These are phyloP conservation scores for Lichtheimia ornata DNA, from an alignment of 371 early-diverging fungal genomes.

Conservation along the genomic window DNA sequence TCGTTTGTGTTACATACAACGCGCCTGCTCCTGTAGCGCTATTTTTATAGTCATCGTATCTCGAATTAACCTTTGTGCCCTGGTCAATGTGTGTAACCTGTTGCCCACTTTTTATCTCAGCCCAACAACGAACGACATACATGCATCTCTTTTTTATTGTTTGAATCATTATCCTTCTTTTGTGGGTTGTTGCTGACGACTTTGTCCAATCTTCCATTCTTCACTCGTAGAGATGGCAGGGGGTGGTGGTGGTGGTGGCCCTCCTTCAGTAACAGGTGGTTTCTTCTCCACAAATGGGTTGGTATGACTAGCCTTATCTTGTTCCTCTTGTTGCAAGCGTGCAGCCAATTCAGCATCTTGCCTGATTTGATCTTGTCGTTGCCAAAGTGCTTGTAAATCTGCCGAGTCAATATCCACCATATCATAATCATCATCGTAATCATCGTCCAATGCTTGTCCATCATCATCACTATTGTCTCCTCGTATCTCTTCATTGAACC, in stretches of 20 bases:
- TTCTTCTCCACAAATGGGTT: neutral
- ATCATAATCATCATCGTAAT: conserved; percentile 12
- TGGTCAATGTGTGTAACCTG: too few relatives aligned
- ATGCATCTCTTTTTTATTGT: neutral
- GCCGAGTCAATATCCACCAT: neutral
- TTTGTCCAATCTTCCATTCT: conserved; percentile 1
- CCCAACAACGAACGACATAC: too few relatives aligned
- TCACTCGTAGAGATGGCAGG: neutral
- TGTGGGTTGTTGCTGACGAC: neutral
- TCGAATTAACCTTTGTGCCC: too few relatives aligned
- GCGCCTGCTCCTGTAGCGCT: too few relatives aligned
- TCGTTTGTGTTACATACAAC: neutral
- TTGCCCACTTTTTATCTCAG: too few relatives aligned
- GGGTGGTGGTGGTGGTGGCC: neutral
- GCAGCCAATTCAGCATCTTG: conserved; percentile 5
- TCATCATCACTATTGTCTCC: neutral
- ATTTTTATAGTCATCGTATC: too few relatives aligned
- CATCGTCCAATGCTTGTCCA: neutral
- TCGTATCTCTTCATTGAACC: conserved; percentile 12
- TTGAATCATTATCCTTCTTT: neutral
- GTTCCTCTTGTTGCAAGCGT: conserved; percentile 7
- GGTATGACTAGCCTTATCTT: neutral
- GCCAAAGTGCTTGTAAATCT: conserved; percentile 1
- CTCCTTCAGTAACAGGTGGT: neutral
- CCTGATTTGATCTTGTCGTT: conserved; percentile 4